Conservation (phyloP, 768 basidiomycete genomes). For the Rhodotorula toruloides region DNA sequence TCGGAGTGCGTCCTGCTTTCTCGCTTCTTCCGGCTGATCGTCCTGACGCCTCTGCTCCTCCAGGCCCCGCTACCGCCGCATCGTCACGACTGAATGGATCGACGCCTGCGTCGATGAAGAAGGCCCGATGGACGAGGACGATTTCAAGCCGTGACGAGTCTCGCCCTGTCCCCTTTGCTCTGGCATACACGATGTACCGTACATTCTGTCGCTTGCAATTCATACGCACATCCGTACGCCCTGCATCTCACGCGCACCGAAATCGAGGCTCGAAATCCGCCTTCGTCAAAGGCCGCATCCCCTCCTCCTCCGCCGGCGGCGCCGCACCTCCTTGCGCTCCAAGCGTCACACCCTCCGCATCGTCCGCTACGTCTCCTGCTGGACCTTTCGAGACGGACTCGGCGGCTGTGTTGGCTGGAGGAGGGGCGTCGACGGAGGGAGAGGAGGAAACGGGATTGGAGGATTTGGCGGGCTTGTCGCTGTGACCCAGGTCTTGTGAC, state of each 20-base stretch:
- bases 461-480: constrained; percentile 39
- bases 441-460: not conserved
- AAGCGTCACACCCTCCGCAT: too few species aligned
- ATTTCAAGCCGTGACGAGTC: constrained; percentile 14
- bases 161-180: not conserved
- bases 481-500: constrained; percentile 46
- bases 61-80: constrained; percentile 30
- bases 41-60: not conserved
- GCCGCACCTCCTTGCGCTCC: too few species aligned
- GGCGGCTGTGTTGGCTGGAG: not conserved
- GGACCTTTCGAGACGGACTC: not conserved
- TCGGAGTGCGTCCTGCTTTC: constrained; percentile 3
- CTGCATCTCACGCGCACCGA: too few species aligned
- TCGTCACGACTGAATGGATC: constrained; percentile 29
- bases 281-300: too few species aligned
- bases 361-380: not conserved
- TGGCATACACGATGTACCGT: too few species aligned
- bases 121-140: constrained; percentile 11
- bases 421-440: not conserved
- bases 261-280: too few species aligned
- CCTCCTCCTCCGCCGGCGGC: too few species aligned
- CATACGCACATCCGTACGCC: not conserved
- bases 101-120: constrained; percentile 5
- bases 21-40: too few species aligned
- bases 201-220: constrained; percentile 5